Evolutionary conservation across 1,284 basidiomycete species (phyloP).

Genomic region (Moniliella sp.): DNA sequence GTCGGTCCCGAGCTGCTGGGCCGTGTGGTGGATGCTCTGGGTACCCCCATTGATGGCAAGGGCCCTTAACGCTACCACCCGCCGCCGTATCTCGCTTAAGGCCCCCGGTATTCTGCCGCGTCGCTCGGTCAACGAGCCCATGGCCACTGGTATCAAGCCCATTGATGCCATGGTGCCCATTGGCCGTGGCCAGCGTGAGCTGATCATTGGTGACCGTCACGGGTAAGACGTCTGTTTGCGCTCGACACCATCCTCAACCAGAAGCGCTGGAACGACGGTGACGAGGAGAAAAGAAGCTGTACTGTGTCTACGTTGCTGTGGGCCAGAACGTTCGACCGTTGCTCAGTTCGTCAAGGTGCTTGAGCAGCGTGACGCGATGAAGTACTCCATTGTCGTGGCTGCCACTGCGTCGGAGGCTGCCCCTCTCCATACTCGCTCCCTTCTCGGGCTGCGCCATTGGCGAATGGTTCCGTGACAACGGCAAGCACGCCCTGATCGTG

Average conservation of each 20-base stretch:
- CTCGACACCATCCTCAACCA: constrained; percentile 99
- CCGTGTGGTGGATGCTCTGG: constrained; percentile 94
- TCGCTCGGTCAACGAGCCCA: constrained; percentile 97
- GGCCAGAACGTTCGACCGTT: constrained; percentile 98
- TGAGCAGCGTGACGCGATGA: constrained; percentile 98
- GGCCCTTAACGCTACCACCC: constrained; percentile 79
- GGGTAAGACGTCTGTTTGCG: constrained; percentile 91
- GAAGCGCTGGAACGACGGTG: constrained; percentile 94
- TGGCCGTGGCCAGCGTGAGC: constrained; percentile 98
- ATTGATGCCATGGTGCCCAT: constrained; percentile 99
- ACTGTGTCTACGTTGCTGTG: constrained; percentile 97
- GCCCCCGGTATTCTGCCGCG: constrained; percentile 95
- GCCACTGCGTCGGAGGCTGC: constrained; percentile 97
- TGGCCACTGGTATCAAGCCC: constrained; percentile 99
- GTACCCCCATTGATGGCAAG: constrained; percentile 98
- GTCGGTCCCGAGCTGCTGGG: constrained; percentile 87
- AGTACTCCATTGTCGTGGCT: constrained; percentile 95
- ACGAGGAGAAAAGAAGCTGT: constrained; percentile 97
- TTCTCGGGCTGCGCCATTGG: constrained; percentile 99
- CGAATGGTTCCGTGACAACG: constrained; percentile 99
- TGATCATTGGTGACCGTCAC: constrained; percentile 99
- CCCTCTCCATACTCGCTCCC: constrained; percentile 92
- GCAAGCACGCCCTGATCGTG: constrained; percentile 84
- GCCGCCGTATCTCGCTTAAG: constrained; percentile 89
- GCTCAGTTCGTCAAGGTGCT: constrained; percentile 97